Evolutionary conservation across 2,329 filamentous ascomycete genomes (phyloP).

Genomic region (Monilinia laxa): DNA sequence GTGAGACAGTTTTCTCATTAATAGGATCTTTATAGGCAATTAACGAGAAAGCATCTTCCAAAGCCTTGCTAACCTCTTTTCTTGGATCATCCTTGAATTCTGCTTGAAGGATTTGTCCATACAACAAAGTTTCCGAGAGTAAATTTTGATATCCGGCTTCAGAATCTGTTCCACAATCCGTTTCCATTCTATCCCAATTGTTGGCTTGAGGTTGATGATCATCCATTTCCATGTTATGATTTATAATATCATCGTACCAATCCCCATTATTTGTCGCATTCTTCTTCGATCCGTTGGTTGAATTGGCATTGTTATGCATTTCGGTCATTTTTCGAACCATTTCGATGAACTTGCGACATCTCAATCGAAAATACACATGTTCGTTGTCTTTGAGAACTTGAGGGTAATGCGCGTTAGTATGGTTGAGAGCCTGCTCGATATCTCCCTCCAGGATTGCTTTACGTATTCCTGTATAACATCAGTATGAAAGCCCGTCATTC

Average conservation of each 20-base stretch:
- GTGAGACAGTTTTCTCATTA: slow-evolving; percentile 69
- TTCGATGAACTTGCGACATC: slow-evolving; percentile 91
- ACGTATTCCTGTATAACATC: slow-evolving; percentile 67
- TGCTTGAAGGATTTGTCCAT: slow-evolving; percentile 73
- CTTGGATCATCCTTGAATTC: slow-evolving; percentile 74
- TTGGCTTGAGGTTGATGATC: slow-evolving; percentile 48
- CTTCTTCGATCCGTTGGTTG: slow-evolving; percentile 38
- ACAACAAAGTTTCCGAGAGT: slow-evolving; percentile 69
- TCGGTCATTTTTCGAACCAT: slow-evolving; percentile 80
- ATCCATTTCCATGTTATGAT: slow-evolving; percentile 54
- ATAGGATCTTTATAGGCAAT: slow-evolving; percentile 83
- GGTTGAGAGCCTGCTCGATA: slow-evolving; percentile 84
- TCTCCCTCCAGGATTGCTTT: slow-evolving; percentile 86
- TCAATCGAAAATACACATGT: slow-evolving; percentile 82
- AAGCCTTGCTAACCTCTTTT: slow-evolving; percentile 67
- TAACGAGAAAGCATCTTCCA: slow-evolving; percentile 83
- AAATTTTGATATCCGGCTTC: slow-evolving; percentile 45
- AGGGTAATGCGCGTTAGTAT: slow-evolving; percentile 76
- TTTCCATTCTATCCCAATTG: slow-evolving; percentile 54
- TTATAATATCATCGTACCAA: slow-evolving; percentile 43
- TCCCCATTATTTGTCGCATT: slow-evolving; percentile 43
- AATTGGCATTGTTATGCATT: slow-evolving; percentile 44
- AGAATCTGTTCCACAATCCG: slow-evolving; percentile 42
- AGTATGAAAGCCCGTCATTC: slow-evolving; percentile 4
- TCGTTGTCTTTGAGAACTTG: slow-evolving; percentile 76